These are phyloP conservation scores for Alternaria arborescens DNA, from an alignment of 2,329 filamentous ascomycete species.

Conservation along the genomic window DNA sequence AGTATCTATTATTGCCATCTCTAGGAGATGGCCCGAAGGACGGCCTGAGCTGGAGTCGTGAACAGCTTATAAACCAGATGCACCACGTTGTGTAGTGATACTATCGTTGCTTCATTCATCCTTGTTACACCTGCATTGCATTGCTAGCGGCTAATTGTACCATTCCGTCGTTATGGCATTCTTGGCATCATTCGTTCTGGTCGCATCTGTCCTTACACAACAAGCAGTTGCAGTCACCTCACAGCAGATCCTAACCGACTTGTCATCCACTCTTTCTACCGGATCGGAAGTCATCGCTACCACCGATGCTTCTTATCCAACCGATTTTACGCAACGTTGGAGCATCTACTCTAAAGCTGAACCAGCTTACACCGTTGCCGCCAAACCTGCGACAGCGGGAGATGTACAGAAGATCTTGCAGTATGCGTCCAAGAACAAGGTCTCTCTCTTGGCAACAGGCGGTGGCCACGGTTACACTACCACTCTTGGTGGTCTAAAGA, in stretches of 20 bases:
- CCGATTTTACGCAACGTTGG: conserved; percentile 5
- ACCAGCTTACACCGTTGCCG: neutral
- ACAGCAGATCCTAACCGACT: conserved; percentile 6
- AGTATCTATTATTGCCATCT: neutral
- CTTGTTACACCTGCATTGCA: neutral
- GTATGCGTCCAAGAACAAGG: neutral
- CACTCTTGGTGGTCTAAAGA: neutral
- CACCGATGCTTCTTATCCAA: neutral
- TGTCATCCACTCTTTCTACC: neutral
- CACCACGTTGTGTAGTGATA: neutral
- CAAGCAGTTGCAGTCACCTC: conserved; percentile 3
- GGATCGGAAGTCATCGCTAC: neutral
- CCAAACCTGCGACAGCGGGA: neutral
- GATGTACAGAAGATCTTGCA: conserved; percentile 7
- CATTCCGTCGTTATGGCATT: neutral
- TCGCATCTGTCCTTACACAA: neutral
- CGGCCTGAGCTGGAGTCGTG: neutral
- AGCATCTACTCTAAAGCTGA: conserved; percentile 1
- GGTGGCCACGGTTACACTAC: conserved; percentile 4
- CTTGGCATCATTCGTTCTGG: neutral
- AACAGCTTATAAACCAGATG: conserved; percentile 2
- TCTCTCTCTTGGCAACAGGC: conserved; percentile 4
- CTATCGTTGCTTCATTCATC: neutral
- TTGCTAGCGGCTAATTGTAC: neutral
- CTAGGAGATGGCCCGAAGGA: neutral